A percentile compares a stretch with the other conserved stretches of the same genome.
These are phyloP conservation scores for Penicillium cataractarum DNA, from an alignment of 495 filamentous ascomycete species.

Conservation along the genomic window DNA sequence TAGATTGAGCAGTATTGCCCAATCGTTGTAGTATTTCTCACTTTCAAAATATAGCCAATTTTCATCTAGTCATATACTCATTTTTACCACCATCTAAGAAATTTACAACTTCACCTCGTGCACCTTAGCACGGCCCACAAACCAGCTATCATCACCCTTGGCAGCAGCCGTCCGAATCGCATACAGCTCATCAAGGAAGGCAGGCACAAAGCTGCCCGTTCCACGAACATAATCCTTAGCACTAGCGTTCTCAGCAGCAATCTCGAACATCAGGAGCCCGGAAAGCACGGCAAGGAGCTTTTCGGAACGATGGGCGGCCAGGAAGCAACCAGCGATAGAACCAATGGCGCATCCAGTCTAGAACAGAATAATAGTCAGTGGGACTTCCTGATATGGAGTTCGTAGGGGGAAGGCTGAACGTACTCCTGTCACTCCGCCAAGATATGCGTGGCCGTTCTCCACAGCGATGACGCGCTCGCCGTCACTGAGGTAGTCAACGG, in stretches of 20 bases:
- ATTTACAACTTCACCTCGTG: constrained; percentile 41
- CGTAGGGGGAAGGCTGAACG: constrained; percentile 9
- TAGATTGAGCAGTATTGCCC: too few species aligned
- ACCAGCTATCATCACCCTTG: constrained; percentile 55
- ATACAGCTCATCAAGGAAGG: constrained; percentile 76
- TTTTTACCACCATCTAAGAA: constrained; percentile 4
- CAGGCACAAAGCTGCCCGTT: constrained; percentile 86
- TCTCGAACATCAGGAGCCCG: constrained; percentile 78
- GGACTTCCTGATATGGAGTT: background rate
- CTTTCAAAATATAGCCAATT: background rate
- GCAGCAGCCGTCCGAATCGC: constrained; percentile 52
- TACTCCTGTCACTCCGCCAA: constrained; percentile 81
- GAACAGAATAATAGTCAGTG: constrained; percentile 15
- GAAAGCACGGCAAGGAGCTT: constrained; percentile 71
- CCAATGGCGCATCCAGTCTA: constrained; percentile 84
- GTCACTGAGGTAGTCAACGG: constrained; percentile 77
- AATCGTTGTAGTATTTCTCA: too few species aligned
- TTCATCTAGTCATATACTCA: constrained; percentile 19
- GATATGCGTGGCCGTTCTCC: constrained; percentile 74
- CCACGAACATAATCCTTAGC: constrained; percentile 66
- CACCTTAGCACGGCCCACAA: constrained; percentile 57
- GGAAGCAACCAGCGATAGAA: constrained; percentile 73
- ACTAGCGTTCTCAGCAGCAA: constrained; percentile 77
- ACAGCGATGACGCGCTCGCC: constrained; percentile 67
- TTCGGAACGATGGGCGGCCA: constrained; percentile 63